Percentiles rank a stretch among this genome's conserved stretches.
Conservation (phyloP, 768 basidiomycete genomes). For the Auricularia cornea region DNA sequence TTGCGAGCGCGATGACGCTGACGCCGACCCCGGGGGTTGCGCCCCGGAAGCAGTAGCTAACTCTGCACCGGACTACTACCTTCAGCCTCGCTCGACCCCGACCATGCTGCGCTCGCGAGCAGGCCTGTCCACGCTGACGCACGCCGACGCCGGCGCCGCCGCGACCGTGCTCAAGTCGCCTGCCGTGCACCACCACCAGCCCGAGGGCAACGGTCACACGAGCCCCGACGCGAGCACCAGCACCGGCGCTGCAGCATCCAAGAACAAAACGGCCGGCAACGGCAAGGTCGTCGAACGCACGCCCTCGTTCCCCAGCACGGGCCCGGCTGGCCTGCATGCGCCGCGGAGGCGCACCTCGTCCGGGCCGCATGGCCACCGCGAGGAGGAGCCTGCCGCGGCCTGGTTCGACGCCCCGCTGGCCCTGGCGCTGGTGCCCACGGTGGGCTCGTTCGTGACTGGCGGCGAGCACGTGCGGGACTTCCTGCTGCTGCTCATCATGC, state of each 20-base stretch:
- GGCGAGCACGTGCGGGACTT: constrained; percentile 1
- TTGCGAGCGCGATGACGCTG: neutral
- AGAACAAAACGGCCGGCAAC: neutral
- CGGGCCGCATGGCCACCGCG: neutral
- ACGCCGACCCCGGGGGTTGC: neutral
- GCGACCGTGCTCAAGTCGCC: neutral
- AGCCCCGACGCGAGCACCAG: neutral
- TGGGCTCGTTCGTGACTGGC: neutral
- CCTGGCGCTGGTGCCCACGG: neutral
- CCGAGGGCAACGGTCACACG: neutral
- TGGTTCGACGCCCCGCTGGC: neutral
- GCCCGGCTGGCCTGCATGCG: neutral
- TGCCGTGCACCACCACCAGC: neutral
- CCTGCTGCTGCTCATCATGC: neutral
- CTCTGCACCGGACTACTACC: neutral
- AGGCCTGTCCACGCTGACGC: neutral
- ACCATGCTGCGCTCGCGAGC: neutral
- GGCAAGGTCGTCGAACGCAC: neutral
- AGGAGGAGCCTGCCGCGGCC: neutral
- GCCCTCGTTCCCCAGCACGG: neutral
- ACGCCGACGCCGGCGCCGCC: neutral
- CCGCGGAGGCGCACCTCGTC: neutral
- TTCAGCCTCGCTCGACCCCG: neutral
- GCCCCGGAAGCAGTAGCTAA: neutral
- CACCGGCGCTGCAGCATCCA: neutral